Evolutionary conservation across 2,329 filamentous ascomycete genomes (phyloP).

Genomic region (Ustulina deusta): DNA sequence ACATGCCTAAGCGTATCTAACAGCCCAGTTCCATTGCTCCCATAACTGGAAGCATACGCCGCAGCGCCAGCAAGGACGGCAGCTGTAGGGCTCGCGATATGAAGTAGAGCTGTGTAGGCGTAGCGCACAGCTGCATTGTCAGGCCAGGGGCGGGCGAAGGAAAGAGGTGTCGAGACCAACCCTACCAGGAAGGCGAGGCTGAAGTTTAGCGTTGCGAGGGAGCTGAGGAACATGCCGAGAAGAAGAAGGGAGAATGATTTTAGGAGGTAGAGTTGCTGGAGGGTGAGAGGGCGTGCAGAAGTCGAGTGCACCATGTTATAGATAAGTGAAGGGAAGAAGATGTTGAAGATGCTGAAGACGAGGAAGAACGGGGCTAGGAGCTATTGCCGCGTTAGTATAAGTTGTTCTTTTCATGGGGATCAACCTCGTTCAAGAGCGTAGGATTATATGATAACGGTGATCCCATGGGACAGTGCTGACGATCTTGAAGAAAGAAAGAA

Average conservation of each 20-base stretch:
- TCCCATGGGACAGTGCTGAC: not conserved
- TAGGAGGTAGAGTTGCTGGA: conserved; percentile 80
- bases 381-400: conserved; percentile 54
- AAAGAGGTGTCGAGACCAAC: conserved; percentile 79
- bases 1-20: conserved; percentile 63
- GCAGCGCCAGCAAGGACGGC: conserved; percentile 63
- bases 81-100: conserved; percentile 70
- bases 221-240: conserved; percentile 90
- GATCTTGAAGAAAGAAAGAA: not conserved
- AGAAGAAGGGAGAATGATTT: conserved; percentile 94
- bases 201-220: conserved; percentile 96
- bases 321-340: conserved; percentile 67
- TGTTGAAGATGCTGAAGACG: conserved; percentile 66
- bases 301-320: conserved; percentile 64
- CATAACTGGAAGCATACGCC: conserved; percentile 53
- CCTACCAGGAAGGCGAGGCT: conserved; percentile 88
- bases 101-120: conserved; percentile 64
- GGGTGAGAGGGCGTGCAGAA: conserved; percentile 59
- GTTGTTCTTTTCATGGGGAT: not conserved
- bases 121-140: conserved; percentile 55
- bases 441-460: conserved; percentile 1
- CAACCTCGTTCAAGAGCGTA: not conserved
- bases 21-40: conserved; percentile 7
- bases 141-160: conserved; percentile 72
- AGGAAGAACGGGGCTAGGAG: conserved; percentile 70